A percentile compares a stretch with the other conserved stretches of the same genome.
These are phyloP conservation scores for Cymbopogon flexuosus DNA, from an alignment of 202 grass and related monocot genomes.

Conservation along the genomic window DNA sequence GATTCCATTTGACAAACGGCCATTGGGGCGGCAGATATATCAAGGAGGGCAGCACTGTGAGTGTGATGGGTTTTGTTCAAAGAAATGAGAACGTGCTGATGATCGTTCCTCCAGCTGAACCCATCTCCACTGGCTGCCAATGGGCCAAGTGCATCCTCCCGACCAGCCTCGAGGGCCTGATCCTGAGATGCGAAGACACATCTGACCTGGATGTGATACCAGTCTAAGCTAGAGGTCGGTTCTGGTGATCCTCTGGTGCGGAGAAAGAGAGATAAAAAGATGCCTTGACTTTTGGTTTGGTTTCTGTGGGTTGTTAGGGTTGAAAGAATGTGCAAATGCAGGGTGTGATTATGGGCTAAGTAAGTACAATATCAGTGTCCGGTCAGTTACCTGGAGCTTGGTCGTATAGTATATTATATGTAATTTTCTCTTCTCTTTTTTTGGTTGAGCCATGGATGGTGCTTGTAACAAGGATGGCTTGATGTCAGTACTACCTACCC, in stretches of 20 bases:
- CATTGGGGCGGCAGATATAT: constrained; percentile 46
- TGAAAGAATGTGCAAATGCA: constrained; percentile 64
- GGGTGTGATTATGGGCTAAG: constrained; percentile 53
- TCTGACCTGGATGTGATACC: constrained; percentile 68
- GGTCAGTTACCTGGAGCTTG: constrained; percentile 38
- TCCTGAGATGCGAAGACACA: constrained; percentile 60
- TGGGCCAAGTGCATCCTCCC: constrained; percentile 64
- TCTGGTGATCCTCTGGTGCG: constrained; percentile 4
- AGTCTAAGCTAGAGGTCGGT: constrained; percentile 47
- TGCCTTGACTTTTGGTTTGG: constrained; percentile 42
- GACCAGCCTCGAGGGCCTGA: constrained; percentile 53
- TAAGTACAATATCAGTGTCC: constrained; percentile 42
- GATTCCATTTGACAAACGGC: constrained; percentile 11
- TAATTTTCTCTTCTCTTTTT: constrained; percentile 37
- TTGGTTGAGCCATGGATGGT: constrained; percentile 58
- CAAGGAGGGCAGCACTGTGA: constrained; percentile 72
- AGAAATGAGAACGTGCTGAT: constrained; percentile 60
- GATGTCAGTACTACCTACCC: constrained; percentile 27
- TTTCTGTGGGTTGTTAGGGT: constrained; percentile 45
- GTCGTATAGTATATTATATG: constrained; percentile 72
- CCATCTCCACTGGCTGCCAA: constrained; percentile 67
- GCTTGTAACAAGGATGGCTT: constrained; percentile 62
- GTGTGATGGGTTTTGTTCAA: constrained; percentile 66
- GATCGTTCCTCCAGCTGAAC: constrained; percentile 66
- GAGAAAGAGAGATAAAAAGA: constrained; percentile 17